Evolutionary conservation across 257 asterid genomes (phyloP).

Genomic region (Henckelia pumila): DNA sequence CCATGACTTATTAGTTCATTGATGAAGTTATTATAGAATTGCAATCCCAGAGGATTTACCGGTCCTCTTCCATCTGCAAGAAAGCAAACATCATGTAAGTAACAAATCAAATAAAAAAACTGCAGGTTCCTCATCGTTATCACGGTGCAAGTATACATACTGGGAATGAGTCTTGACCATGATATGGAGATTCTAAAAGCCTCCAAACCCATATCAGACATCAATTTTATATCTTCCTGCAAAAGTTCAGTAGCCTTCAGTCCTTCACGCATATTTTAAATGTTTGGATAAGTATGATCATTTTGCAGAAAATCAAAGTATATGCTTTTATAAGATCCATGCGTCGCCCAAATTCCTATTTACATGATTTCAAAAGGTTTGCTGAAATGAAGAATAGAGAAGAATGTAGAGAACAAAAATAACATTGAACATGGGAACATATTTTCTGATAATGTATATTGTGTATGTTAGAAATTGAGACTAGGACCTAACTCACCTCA

Average conservation of each 20-base stretch:
- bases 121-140: neutral
- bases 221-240: constrained; percentile 38
- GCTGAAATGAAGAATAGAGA: neutral
- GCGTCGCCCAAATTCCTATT: neutral
- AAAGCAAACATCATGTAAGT: constrained; percentile 19
- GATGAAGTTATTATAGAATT: constrained; percentile 53
- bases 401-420: neutral
- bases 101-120: neutral
- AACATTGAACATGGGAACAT: neutral
- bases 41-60: constrained; percentile 42
- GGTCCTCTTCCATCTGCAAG: constrained; percentile 43
- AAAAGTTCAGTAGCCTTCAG: neutral
- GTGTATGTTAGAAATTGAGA: too few relatives aligned
- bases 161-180: constrained; percentile 48
- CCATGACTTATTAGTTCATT: constrained; percentile 44
- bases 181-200: constrained; percentile 42
- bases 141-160: constrained; percentile 27
- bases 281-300: neutral
- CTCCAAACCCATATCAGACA: constrained; percentile 36
- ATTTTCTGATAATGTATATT: neutral
- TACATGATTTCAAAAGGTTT: neutral
- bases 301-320: neutral
- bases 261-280: neutral
- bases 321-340: neutral
- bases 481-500: too few relatives aligned